Conservation (phyloP, 148 eudicot species). For the Camellia sinensis region DNA sequence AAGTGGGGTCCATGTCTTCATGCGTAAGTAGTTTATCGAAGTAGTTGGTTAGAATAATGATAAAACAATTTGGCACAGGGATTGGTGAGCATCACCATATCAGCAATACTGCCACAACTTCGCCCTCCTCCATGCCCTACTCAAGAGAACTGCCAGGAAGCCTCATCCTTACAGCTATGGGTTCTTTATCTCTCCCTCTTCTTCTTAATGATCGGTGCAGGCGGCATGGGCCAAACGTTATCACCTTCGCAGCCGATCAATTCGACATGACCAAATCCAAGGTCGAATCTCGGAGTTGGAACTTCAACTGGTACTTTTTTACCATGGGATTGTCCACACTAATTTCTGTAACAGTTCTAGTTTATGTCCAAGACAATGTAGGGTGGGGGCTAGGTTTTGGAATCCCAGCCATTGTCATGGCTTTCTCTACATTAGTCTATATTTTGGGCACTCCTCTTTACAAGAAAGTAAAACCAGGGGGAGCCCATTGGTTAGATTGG, state of each 20-base stretch:
- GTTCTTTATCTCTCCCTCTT: slow-evolving; percentile 46
- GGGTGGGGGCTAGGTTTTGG: slow-evolving; percentile 72
- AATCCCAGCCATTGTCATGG: slow-evolving; percentile 60
- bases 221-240: slow-evolving; percentile 57
- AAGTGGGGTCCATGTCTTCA: too few relatives aligned
- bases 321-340: slow-evolving; percentile 51
- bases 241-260: slow-evolving; percentile 66
- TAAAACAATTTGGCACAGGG: slow-evolving; percentile 32
- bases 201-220: slow-evolving; percentile 43
- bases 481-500: slow-evolving; percentile 51
- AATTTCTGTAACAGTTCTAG: slow-evolving; percentile 48
- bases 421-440: slow-evolving; percentile 39
- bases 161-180: slow-evolving; percentile 47
- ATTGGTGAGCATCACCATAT: slow-evolving; percentile 40
- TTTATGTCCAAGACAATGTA: slow-evolving; percentile 60
- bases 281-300: slow-evolving; percentile 37
- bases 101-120: slow-evolving; percentile 31
- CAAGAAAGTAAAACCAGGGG: slow-evolving; percentile 50
- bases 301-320: slow-evolving; percentile 58
- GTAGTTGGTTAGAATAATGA: too few relatives aligned
- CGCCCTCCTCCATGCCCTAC: slow-evolving; percentile 62
- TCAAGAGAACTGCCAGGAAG: slow-evolving; percentile 58
- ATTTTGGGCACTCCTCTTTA: slow-evolving; percentile 45
- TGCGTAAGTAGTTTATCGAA: too few relatives aligned
- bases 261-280: slow-evolving; percentile 47